Conservation (phyloP, 2,329 filamentous ascomycete genomes). For the Lachnellula subtilissima region DNA sequence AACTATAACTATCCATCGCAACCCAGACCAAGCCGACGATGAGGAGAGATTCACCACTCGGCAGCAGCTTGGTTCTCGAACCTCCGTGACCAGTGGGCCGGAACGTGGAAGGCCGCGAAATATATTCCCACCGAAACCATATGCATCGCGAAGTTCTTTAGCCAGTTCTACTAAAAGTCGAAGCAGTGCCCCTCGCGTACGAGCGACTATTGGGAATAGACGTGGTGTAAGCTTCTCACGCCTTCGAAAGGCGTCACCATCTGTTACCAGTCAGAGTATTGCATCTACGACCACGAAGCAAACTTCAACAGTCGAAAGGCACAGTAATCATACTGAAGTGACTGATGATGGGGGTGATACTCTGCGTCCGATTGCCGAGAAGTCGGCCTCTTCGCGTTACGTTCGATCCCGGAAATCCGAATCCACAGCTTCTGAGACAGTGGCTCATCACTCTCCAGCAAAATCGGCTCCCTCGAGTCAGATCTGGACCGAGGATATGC, state of each 20-base stretch:
- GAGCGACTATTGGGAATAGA: slow-evolving; percentile 48
- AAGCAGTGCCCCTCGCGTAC: slow-evolving; percentile 31
- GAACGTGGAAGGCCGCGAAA: slow-evolving; percentile 12
- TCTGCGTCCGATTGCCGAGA: slow-evolving; percentile 9
- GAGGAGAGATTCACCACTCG: not conserved
- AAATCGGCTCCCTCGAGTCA: slow-evolving; percentile 19
- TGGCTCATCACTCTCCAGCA: not conserved
- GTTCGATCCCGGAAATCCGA: slow-evolving; percentile 28
- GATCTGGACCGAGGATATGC: slow-evolving; percentile 67
- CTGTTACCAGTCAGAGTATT: slow-evolving; percentile 10
- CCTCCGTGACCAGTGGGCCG: slow-evolving; percentile 7
- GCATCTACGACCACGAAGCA: not conserved
- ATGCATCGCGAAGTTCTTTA: slow-evolving; percentile 43
- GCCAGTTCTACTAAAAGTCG: slow-evolving; percentile 40
- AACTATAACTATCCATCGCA: slow-evolving; percentile 29
- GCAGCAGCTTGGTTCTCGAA: slow-evolving; percentile 3
- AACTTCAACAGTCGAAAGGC: slow-evolving; percentile 1
- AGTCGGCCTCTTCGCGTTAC: slow-evolving; percentile 22
- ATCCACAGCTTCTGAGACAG: slow-evolving; percentile 3
- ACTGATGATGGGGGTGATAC: slow-evolving; percentile 20
- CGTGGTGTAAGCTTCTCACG: slow-evolving; percentile 61
- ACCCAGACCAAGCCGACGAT: not conserved
- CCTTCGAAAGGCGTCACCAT: slow-evolving; percentile 33
- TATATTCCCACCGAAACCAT: slow-evolving; percentile 22
- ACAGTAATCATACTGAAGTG: slow-evolving; percentile 21